A percentile compares a stretch with the other conserved stretches of the same genome.
These are phyloP conservation scores for Orobanche coerulescens DNA, from an alignment of 257 asterid genomes.

Conservation along the genomic window DNA sequence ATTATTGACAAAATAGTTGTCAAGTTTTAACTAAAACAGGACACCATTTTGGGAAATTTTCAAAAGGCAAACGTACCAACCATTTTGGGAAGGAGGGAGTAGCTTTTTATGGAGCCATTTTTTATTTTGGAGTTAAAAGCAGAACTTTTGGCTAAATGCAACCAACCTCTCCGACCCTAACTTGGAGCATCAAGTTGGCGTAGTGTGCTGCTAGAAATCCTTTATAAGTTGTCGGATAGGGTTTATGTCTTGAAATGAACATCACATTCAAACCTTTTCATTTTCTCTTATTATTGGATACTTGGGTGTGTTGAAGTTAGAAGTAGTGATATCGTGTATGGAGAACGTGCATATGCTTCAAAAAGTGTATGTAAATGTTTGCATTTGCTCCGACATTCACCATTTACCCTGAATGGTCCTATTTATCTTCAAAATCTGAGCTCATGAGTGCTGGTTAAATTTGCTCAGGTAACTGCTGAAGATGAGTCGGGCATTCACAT, in stretches of 20 bases:
- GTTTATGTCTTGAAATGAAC: background rate
- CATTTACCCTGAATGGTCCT: slow-evolving; percentile 8
- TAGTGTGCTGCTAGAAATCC: background rate
- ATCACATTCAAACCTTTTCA: background rate
- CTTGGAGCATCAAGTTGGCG: slow-evolving; percentile 1
- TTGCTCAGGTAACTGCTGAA: slow-evolving; percentile 84
- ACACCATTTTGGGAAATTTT: no score
- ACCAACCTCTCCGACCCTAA: background rate
- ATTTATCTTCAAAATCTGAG: slow-evolving; percentile 2
- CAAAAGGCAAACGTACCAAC: no score
- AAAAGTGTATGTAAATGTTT: slow-evolving; percentile 3
- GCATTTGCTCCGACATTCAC: slow-evolving; percentile 8
- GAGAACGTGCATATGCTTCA: no score
- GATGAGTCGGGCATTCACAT: slow-evolving; percentile 90
- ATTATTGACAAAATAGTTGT: no score
- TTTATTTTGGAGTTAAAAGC: no score
- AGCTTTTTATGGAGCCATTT: no score
- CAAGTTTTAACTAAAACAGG: no score
- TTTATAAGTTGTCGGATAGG: background rate
- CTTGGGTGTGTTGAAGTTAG: slow-evolving; percentile 2
- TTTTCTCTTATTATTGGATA: background rate
- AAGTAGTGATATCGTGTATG: slow-evolving; percentile 20
- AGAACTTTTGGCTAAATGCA: background rate
- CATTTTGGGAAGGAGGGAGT: no score
- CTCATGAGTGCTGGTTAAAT: slow-evolving; percentile 16